A percentile compares a stretch with the other conserved stretches of the same genome.
Conservation (phyloP, 495 filamentous ascomycete genomes). For the Aspergillus bridgeri region DNA sequence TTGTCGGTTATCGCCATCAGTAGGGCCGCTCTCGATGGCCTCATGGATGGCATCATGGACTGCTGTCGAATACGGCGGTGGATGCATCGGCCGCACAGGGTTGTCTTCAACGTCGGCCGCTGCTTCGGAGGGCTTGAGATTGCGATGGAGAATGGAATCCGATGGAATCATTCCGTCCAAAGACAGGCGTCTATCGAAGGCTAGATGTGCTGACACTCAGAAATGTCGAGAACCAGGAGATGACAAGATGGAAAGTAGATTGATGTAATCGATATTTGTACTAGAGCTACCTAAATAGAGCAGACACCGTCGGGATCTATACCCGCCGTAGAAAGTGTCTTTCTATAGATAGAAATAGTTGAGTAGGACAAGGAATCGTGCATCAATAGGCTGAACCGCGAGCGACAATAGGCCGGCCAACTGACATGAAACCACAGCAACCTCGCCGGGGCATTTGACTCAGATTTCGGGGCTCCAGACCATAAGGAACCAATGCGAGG, state of each 20-base stretch:
- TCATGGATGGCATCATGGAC: constrained; percentile 4
- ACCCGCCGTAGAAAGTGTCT: neutral
- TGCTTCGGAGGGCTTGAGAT: constrained; percentile 22
- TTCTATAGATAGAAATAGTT: neutral
- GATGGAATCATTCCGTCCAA: constrained; percentile 20
- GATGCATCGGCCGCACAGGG: constrained; percentile 2
- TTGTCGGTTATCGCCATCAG: constrained; percentile 7
- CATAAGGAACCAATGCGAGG: neutral
- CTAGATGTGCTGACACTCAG: neutral
- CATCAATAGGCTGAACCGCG: constrained; percentile 1
- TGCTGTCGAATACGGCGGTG: constrained; percentile 16
- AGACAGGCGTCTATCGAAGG: neutral
- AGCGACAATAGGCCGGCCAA: neutral
- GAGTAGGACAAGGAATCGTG: neutral
- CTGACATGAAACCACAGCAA: neutral
- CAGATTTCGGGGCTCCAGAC: neutral
- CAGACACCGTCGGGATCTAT: neutral
- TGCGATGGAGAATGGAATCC: constrained; percentile 23
- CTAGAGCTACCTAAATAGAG: neutral
- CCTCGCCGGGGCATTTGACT: neutral
- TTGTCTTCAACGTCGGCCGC: neutral
- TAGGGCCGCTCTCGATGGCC: constrained; percentile 10
- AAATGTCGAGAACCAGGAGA: neutral
- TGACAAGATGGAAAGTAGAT: neutral
- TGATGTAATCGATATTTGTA: neutral